These are phyloP conservation scores for Neocucurbitaria cava DNA, from an alignment of 2,329 filamentous ascomycete species.

Conservation along the genomic window DNA sequence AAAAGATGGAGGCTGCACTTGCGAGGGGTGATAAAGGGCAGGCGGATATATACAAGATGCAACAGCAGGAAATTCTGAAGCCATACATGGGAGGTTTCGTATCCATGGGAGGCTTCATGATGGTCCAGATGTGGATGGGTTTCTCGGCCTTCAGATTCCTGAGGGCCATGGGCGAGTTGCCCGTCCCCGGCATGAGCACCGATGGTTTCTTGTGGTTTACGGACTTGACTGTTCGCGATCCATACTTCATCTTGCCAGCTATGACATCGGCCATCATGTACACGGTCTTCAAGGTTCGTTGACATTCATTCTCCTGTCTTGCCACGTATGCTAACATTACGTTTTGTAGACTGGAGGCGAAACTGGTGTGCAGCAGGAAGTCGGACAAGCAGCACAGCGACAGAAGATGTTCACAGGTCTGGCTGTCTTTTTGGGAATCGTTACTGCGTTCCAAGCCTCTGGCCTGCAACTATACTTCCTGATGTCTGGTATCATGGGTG, in stretches of 20 bases:
- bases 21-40: constrained; percentile 54
- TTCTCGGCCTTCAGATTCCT: constrained; percentile 83
- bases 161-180: constrained; percentile 75
- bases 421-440: constrained; percentile 59
- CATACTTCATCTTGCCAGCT: constrained; percentile 76
- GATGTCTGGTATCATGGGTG: constrained; percentile 50
- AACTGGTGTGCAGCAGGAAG: constrained; percentile 46
- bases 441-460: constrained; percentile 64
- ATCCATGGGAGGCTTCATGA: constrained; percentile 60
- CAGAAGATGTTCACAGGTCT: constrained; percentile 56
- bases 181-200: constrained; percentile 77
- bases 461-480: constrained; percentile 70
- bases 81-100: constrained; percentile 25
- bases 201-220: constrained; percentile 79
- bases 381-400: constrained; percentile 33
- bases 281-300: constrained; percentile 64
- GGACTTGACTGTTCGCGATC: constrained; percentile 79
- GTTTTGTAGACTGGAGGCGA: constrained; percentile 58
- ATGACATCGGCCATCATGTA: constrained; percentile 65
- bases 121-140: constrained; percentile 72
- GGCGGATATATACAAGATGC: constrained; percentile 50
- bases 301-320: constrained; percentile 7
- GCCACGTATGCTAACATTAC: constrained; percentile 19
- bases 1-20: constrained; percentile 59
- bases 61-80: constrained; percentile 60